phyloP scores from a whole-genome alignment of 257 asterid genomes.

The Gentiana dahurica region DNA sequence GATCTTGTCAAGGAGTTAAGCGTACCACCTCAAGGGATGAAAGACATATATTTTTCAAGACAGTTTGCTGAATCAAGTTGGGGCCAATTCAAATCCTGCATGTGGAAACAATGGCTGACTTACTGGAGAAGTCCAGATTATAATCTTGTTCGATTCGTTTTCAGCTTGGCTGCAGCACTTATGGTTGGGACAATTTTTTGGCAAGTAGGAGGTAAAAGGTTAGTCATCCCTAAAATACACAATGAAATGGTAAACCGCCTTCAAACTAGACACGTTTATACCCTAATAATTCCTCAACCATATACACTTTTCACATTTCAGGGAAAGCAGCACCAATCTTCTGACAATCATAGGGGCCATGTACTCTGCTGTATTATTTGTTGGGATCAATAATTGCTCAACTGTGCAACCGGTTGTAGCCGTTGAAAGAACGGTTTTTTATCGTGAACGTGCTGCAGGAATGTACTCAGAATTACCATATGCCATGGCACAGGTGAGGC shows the following conservation, averaged over 20 bases:
- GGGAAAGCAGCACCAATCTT: constrained; percentile 44
- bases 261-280: neutral
- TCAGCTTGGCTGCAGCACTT: constrained; percentile 62
- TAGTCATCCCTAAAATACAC: neutral
- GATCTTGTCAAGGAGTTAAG: constrained; percentile 52
- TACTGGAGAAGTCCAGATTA: constrained; percentile 92
- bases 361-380: constrained; percentile 60
- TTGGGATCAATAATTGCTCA: constrained; percentile 65
- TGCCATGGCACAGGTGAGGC: constrained; percentile 66
- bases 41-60: constrained; percentile 51
- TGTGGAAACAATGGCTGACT: constrained; percentile 86
- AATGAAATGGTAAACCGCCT: neutral
- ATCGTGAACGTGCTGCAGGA: constrained; percentile 67
- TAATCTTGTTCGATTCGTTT: constrained; percentile 67
- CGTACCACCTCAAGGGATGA: constrained; percentile 45
- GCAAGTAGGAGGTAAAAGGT: constrained; percentile 61
- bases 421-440: constrained; percentile 62
- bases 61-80: constrained; percentile 47
- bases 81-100: constrained; percentile 54
- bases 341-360: constrained; percentile 64
- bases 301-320: constrained; percentile 13
- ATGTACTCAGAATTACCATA: constrained; percentile 86
- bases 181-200: constrained; percentile 70
- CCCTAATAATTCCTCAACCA: constrained; percentile 6
- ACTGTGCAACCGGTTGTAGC: constrained; percentile 76